A percentile compares a stretch with the other conserved stretches of the same genome.
phyloP scores from a whole-genome alignment of 176 grass and related monocot species.

The Alloteropsis semialata region DNA sequence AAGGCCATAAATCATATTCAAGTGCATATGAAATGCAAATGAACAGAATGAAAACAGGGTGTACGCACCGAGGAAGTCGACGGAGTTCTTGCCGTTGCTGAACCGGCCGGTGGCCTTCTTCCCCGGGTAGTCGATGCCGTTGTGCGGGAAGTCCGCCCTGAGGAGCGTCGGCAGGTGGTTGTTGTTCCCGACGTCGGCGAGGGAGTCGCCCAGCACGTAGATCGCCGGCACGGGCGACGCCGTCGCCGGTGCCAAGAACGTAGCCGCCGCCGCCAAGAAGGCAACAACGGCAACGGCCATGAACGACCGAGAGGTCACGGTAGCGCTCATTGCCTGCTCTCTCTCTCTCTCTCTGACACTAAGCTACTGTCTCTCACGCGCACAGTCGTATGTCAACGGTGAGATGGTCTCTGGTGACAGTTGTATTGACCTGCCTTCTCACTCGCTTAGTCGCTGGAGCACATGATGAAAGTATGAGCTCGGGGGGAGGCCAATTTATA shows the following conservation, averaged over 20 bases:
- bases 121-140: constrained; percentile 80
- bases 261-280: background rate
- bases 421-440: background rate
- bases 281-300: background rate
- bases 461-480: background rate
- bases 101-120: constrained; percentile 72
- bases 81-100: constrained; percentile 88
- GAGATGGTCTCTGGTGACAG: accelerated
- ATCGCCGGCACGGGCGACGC: constrained; percentile 38
- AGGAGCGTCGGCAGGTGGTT: constrained; percentile 67
- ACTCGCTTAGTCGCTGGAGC: background rate
- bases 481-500: background rate
- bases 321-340: background rate
- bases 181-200: constrained; percentile 93
- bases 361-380: background rate
- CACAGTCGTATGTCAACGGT: background rate
- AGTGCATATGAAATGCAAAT: background rate
- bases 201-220: constrained; percentile 88
- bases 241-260: background rate
- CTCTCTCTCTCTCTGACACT: background rate
- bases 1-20: background rate
- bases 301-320: background rate
- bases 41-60: no score
- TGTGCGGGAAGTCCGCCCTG: constrained; percentile 80
- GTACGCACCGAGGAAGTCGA: constrained; percentile 70